These are phyloP conservation scores for Fusarium heterosporum DNA, from an alignment of 2,329 filamentous ascomycete species.

Conservation along the genomic window DNA sequence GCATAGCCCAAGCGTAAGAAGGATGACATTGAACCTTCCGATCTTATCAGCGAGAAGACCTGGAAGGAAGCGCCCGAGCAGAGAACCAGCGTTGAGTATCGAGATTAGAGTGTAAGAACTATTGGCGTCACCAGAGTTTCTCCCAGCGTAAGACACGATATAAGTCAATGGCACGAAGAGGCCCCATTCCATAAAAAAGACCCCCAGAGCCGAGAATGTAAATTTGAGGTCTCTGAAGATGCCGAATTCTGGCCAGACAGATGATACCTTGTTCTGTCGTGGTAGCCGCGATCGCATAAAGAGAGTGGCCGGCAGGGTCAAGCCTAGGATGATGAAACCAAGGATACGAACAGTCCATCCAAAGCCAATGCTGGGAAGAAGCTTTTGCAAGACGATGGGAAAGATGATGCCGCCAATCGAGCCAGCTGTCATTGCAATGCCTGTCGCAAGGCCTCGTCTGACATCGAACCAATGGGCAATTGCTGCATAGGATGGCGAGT, in stretches of 20 bases:
- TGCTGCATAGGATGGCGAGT: slow-evolving; percentile 79
- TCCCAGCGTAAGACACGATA: slow-evolving; percentile 76
- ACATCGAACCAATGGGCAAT: slow-evolving; percentile 83
- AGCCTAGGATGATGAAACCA: slow-evolving; percentile 61
- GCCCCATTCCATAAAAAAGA: slow-evolving; percentile 78
- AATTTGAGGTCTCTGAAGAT: slow-evolving; percentile 72
- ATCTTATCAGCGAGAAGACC: slow-evolving; percentile 80
- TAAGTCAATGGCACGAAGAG: slow-evolving; percentile 82
- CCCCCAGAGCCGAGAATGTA: slow-evolving; percentile 68
- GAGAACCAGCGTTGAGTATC: slow-evolving; percentile 82
- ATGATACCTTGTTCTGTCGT: slow-evolving; percentile 52
- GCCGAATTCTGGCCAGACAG: slow-evolving; percentile 67
- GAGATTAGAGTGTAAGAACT: slow-evolving; percentile 78
- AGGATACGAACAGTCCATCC: slow-evolving; percentile 63
- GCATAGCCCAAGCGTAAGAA: slow-evolving; percentile 70
- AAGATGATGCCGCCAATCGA: slow-evolving; percentile 77
- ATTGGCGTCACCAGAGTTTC: slow-evolving; percentile 40
- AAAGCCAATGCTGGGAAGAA: slow-evolving; percentile 62
- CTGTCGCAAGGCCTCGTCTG: slow-evolving; percentile 81
- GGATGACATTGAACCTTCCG: slow-evolving; percentile 85
- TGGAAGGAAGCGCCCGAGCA: slow-evolving; percentile 80
- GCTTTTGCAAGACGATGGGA: slow-evolving; percentile 59
- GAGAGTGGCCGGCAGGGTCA: slow-evolving; percentile 61
- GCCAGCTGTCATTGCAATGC: slow-evolving; percentile 81
- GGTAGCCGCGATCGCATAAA: slow-evolving; percentile 67